Base-by-base conservation (phyloP, 257 asterid genomes). In the Coffea eugenioides region DNA sequence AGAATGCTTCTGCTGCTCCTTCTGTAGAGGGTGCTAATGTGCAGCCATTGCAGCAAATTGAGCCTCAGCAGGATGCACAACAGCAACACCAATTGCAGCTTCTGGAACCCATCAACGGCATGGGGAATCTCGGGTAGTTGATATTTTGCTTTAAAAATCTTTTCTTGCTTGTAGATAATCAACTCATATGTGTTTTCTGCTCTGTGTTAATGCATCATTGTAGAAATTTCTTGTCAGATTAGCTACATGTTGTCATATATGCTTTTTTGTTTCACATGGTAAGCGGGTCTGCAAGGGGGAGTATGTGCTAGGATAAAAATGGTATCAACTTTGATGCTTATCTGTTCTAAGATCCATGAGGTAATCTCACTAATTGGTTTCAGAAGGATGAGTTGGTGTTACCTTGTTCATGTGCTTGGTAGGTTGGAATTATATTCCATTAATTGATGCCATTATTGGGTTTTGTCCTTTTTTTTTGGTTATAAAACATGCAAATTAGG, bases 31-130 rank as follows among this genome's bases (percentile, higher is more conserved):
- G 85, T 54, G 81, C 82, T 80, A 80, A 59, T 77, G 91, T 83
- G 83, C 94, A 87, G 87, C 94, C 98, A 2, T 80, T 93, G 92
- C 97, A 91, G 83, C 94, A 88, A 86, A 75, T 95, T 69, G 93
- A 83, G 62, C 81, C 86, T 0, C 91, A 80, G 72, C 90, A 89
- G 81, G 93, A 92, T 74, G 92, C 83, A 8, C 93, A 83, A 46
- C 88, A 84, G 73, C 89, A 86, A 77, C 97, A 89, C 87, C 98
- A 95, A 52, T 81, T 92, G 87, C 97, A 93, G 91, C 93, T 90
- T 85, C 88, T 93, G 81, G 99, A 95, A 78, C 91, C 95, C 11
- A 87, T 90, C 83, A 92, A 89, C 72, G 91, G 97, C 87, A 86
- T 92, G 69, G 92, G 88, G 69, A 92, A 89, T 81, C 83, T 90